These are phyloP conservation scores for Fusarium sp. DNA, from an alignment of 2,329 filamentous ascomycete species.

Conservation along the genomic window DNA sequence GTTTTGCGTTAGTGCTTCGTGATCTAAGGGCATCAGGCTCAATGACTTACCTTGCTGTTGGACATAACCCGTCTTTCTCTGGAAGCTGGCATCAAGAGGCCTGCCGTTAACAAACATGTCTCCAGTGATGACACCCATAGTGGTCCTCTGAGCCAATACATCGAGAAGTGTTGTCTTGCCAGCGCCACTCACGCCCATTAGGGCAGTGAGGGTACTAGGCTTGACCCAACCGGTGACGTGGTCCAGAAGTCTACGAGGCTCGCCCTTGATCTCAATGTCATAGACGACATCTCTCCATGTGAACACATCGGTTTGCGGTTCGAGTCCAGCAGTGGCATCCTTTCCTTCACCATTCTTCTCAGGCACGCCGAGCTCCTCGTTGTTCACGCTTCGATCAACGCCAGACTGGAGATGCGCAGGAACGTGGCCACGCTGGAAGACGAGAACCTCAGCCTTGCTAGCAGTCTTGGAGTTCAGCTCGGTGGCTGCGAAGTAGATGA, in stretches of 20 bases:
- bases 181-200: conserved; percentile 73
- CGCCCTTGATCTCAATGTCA: conserved; percentile 78
- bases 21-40: rapidly evolving
- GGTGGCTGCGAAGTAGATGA: conserved; percentile 71
- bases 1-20: background rate
- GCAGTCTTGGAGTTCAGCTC: conserved; percentile 74
- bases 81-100: conserved; percentile 68
- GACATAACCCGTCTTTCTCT: conserved; percentile 75
- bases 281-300: conserved; percentile 84
- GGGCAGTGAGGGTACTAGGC: conserved; percentile 85
- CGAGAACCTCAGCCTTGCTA: conserved; percentile 76
- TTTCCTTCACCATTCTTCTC: conserved; percentile 29
- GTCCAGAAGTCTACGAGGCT: conserved; percentile 79
- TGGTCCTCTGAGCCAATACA: conserved; percentile 63
- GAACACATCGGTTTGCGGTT: conserved; percentile 72
- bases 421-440: conserved; percentile 71
- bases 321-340: conserved; percentile 50
- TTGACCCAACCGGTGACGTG: conserved; percentile 90
- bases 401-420: conserved; percentile 57
- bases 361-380: conserved; percentile 52
- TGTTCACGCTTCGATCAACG: conserved; percentile 43
- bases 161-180: conserved; percentile 61
- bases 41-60: conserved; percentile 69
- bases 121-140: conserved; percentile 73
- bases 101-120: conserved; percentile 75